A percentile compares a stretch with the other conserved stretches of the same genome.
Evolutionary conservation across 345 rosid species (phyloP).

Genomic region (Gossypium bickii): DNA sequence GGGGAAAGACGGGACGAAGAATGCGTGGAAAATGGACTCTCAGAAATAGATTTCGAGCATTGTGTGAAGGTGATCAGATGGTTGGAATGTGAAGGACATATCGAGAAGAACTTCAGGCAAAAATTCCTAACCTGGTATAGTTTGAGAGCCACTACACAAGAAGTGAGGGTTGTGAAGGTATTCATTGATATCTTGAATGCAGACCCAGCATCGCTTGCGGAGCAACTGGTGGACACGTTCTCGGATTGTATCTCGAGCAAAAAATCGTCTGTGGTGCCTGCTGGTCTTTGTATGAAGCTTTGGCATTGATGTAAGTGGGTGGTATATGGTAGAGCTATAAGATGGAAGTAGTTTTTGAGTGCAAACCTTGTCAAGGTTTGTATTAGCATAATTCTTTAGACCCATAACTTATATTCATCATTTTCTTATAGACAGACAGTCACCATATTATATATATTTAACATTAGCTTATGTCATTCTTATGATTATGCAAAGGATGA

Average conservation of each 20-base stretch:
- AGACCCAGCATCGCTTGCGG: conserved; percentile 79
- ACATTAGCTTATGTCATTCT: conserved; percentile 30
- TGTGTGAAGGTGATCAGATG: conserved; percentile 75
- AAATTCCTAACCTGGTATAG: conserved; percentile 93
- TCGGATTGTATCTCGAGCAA: conserved; percentile 60
- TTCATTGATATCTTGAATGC: conserved; percentile 61
- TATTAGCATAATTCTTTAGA: conserved; percentile 36
- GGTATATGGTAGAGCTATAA: neutral
- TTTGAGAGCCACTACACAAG: conserved; percentile 74
- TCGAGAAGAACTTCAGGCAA: conserved; percentile 87
- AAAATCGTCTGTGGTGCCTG: conserved; percentile 49
- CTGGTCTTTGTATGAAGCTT: conserved; percentile 87
- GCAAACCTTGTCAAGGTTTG: conserved; percentile 22
- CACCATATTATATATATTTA: conserved; percentile 21
- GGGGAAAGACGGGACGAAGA: conserved; percentile 41
- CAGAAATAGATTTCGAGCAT: conserved; percentile 65
- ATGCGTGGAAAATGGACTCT: conserved; percentile 34
- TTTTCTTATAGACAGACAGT: conserved; percentile 24
- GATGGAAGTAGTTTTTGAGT: conserved; percentile 12
- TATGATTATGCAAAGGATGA: conserved; percentile 29
- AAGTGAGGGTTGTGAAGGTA: conserved; percentile 76
- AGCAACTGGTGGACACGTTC: conserved; percentile 88
- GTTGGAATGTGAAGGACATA: conserved; percentile 79
- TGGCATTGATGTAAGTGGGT: conserved; percentile 43
- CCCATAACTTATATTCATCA: conserved; percentile 19